Conservation (phyloP, 2,329 filamentous ascomycete species). For the Fusarium sulawesiense region DNA sequence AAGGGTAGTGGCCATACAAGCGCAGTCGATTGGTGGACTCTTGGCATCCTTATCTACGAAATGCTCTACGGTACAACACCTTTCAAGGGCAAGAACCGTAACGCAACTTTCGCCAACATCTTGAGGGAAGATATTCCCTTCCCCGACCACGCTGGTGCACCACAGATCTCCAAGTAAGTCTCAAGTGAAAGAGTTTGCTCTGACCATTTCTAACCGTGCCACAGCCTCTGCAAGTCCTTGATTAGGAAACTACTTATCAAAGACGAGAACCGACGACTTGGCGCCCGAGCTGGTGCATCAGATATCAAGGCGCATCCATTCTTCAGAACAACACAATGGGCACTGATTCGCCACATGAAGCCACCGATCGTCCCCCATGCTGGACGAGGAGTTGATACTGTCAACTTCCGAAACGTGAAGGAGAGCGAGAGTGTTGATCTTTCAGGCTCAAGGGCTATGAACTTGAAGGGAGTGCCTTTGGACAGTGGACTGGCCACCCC, state of each 20-base stretch:
- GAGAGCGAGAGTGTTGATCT: constrained; percentile 96
- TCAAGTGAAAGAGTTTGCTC: too few species aligned
- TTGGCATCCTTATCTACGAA: constrained; percentile 97
- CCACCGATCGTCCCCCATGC: constrained; percentile 95
- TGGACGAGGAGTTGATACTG: constrained; percentile 88
- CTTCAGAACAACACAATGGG: constrained; percentile 97
- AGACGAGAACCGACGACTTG: constrained; percentile 92
- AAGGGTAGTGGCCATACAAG: constrained; percentile 98
- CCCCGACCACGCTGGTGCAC: constrained; percentile 85
- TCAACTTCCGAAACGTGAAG: constrained; percentile 98
- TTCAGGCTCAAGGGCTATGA: constrained; percentile 65
- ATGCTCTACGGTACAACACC: constrained; percentile 99
- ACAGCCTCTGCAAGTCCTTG: constrained; percentile 91
- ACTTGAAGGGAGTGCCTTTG: constrained; percentile 81
- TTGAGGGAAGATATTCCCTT: constrained; percentile 95
- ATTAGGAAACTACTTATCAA: constrained; percentile 98
- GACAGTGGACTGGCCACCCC: constrained; percentile 89
- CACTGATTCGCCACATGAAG: constrained; percentile 95
- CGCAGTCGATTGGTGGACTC: constrained; percentile 98
- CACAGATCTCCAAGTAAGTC: constrained; percentile 90
- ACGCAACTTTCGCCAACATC: constrained; percentile 98
- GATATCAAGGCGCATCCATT: constrained; percentile 97
- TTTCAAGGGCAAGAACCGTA: constrained; percentile 99
- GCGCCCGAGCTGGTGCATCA: constrained; percentile 92
- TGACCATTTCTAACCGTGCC: neutral